These are phyloP conservation scores for Salix suchowensis DNA, from an alignment of 345 rosid species.

Conservation along the genomic window DNA sequence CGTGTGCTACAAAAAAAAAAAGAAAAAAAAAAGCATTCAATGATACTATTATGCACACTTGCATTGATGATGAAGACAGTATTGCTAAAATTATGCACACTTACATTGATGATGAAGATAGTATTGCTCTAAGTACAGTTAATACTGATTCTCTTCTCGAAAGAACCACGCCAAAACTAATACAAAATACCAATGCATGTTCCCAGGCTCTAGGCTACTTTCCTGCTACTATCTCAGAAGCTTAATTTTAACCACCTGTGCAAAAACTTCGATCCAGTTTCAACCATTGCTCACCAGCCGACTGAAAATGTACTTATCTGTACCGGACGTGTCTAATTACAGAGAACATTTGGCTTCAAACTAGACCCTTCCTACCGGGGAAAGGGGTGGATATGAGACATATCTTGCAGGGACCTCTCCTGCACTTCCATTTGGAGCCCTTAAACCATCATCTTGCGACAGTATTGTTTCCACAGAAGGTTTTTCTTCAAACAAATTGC, in stretches of 20 bases:
- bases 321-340: slow-evolving; percentile 14
- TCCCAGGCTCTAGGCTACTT: slow-evolving; percentile 5
- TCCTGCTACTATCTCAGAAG: slow-evolving; percentile 1
- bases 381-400: slow-evolving; percentile 57
- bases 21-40: not conserved
- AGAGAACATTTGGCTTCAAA: slow-evolving; percentile 12
- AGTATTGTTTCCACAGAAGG: slow-evolving; percentile 10
- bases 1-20: too few relatives aligned
- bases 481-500: slow-evolving; percentile 9
- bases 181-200: slow-evolving; percentile 13
- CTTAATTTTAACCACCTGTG: not conserved
- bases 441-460: slow-evolving; percentile 13
- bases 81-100: slow-evolving; percentile 35
- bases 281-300: slow-evolving; percentile 6
- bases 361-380: slow-evolving; percentile 76
- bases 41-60: slow-evolving; percentile 40
- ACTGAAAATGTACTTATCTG: slow-evolving; percentile 17
- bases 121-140: slow-evolving; percentile 5
- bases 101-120: slow-evolving; percentile 27
- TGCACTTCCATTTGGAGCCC: slow-evolving; percentile 29
- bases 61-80: slow-evolving; percentile 18
- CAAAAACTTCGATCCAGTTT: slow-evolving; percentile 6
- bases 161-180: not conserved
- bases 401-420: slow-evolving; percentile 51
- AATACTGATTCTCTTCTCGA: slow-evolving; percentile 16